These are phyloP conservation scores for Haplographium delicatum DNA, from an alignment of 495 filamentous ascomycete genomes.

Conservation along the genomic window DNA sequence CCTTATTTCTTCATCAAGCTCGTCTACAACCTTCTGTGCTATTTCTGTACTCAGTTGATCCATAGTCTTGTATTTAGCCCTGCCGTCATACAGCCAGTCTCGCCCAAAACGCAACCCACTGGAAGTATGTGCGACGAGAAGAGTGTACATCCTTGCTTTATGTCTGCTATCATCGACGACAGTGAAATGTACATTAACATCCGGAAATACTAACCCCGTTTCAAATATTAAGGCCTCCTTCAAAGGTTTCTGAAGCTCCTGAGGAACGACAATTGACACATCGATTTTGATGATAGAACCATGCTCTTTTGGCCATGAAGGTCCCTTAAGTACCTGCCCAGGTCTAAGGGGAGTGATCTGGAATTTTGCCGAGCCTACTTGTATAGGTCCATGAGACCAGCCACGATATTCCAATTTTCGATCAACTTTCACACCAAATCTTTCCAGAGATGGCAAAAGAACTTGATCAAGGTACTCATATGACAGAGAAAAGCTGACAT, in stretches of 20 bases:
- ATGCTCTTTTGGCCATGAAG: conserved; percentile 36
- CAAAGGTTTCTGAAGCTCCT: conserved; percentile 36
- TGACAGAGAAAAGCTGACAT: conserved; percentile 64
- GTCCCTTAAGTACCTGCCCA: conserved; percentile 38
- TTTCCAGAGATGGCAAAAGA: conserved; percentile 61
- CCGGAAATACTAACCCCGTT: conserved; percentile 34
- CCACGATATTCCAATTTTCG: conserved; percentile 53
- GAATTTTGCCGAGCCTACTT: conserved; percentile 56
- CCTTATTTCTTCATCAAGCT: conserved; percentile 52
- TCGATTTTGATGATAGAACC: conserved; percentile 50
- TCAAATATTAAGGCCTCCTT: conserved; percentile 32
- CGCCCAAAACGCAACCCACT: conserved; percentile 58
- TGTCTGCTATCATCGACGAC: conserved; percentile 54
- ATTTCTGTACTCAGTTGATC: conserved; percentile 32
- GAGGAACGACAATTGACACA: conserved; percentile 51
- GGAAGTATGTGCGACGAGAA: conserved; percentile 65
- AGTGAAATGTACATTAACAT: conserved; percentile 44
- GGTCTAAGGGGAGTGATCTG: conserved; percentile 46
- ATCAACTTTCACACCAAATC: conserved; percentile 53
- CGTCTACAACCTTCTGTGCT: conserved; percentile 46
- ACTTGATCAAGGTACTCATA: conserved; percentile 77
- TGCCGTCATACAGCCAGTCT: conserved; percentile 56
- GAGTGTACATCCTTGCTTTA: conserved; percentile 59
- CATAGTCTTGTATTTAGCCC: conserved; percentile 28
- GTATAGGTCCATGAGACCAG: conserved; percentile 58